Base-by-base conservation (phyloP, 2,329 filamentous ascomycete species). In the Diaporthe ampelina region DNA sequence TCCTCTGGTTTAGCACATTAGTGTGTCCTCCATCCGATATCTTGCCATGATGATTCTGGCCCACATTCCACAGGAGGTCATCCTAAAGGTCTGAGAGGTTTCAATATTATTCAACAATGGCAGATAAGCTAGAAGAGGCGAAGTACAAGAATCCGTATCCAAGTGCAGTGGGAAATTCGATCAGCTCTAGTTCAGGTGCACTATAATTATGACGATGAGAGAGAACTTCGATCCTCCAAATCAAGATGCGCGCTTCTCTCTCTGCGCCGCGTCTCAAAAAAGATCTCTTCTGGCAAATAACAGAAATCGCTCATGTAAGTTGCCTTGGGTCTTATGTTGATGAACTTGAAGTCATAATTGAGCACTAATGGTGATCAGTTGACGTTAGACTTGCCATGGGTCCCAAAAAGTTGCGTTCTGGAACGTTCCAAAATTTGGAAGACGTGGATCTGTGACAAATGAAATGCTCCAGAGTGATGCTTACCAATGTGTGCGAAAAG, bases 231-330 rank as follows among this genome's bases (percentile, higher is more conserved):
- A 11, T n/a, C n/a, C n/a, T 40, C 21, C 11, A 54, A 13, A 40
- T 54, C 63, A 19, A 68, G 48, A 68, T 68, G 63, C 8, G 63
- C 48, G 11, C 63, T 68, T 9, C 21, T 40, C 32, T 54, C n/a
- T 35, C 63, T 68, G 26, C 63, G 63, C 21, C 48, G 19, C 6
- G 63, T 29, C 32, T 68, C 48, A 32, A 54, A 54, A 21, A 68
- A 68, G 8, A 40, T 32, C n/a, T 68, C 48, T 40, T 54, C 45
- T 26, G 63, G 63, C 4, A 54, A 10, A 11, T 54, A 40, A 19
- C 48, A 68, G 52, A 68, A 54, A 9, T 68, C 63, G 32, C 63
- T 68, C 48, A 37, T 4, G n/a, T 68, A 68, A 19, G 26, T 52
- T 21, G 32, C 26, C 63, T n/a, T 54, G 32, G 63, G 63, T 17